Base-by-base conservation (phyloP, 2,329 filamentous ascomycete species). In the Pseudocercospora fijiensis region DNA sequence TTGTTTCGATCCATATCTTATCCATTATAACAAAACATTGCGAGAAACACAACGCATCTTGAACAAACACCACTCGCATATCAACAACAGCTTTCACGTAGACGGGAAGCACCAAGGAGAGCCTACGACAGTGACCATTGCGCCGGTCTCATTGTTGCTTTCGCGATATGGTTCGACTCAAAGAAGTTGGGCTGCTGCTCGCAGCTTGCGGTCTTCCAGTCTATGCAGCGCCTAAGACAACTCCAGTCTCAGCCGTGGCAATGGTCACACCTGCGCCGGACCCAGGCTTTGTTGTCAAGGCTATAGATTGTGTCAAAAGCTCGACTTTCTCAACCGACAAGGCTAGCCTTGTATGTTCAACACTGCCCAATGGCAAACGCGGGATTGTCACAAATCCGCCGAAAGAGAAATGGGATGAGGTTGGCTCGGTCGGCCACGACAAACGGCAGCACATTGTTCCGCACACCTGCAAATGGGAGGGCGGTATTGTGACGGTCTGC, bases 391-490 rank as follows among this genome's bases (percentile, higher is more conserved):
- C 49, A 24, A 26, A 24, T 24, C 45, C 45, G 13, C 20, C 45
- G 13, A 49, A 49, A 5, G 20, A 49, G 20, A 9, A 24, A 26
- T 22, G 45, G 45, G 45, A 22, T 18, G 8, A 53, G 16, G 9
- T 28, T 30, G 49, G 26, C 2, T 53, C 49, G 16, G 20, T 26
- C 16, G 49, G 20, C 49, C 45, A 49, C 11, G 24, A 53, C 26
- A 53, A 53, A 24, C 49, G 49, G 13, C 56, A 58, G 37, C 20
- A 58, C 37, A 47, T 45, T n/a, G 24, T 58, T 3, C 56, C 37
- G 16, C 56, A 58, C 41, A 58, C 56, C 26, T 56, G 53, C 22
- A 20, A 22, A 56, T 56, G 53, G 53, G 27, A 20, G 2, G 53
- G 53, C 10, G 53, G 53, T 18, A 41, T 24, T 18, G 30, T 28